Percentiles rank a stretch among this genome's conserved stretches.
These are phyloP conservation scores for Penicillium glabrum DNA, from an alignment of 2,329 filamentous ascomycete genomes.

Conservation along the genomic window DNA sequence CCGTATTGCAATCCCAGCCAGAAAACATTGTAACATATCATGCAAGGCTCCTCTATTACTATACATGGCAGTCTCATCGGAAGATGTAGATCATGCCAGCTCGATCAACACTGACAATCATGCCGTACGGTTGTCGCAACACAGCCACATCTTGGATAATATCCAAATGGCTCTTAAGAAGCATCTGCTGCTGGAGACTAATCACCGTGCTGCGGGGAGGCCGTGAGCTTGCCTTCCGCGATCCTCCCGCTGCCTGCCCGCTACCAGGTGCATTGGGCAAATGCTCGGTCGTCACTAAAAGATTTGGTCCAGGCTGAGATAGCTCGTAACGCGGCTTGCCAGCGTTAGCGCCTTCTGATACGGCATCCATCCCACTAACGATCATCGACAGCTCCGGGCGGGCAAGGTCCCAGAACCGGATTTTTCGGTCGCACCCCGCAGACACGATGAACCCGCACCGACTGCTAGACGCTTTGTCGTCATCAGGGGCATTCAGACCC, in stretches of 20 bases:
- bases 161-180: conserved; percentile 85
- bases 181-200: conserved; percentile 79
- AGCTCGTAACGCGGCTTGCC: conserved; percentile 69
- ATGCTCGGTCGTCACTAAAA: conserved; percentile 68
- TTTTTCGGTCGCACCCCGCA: conserved; percentile 82
- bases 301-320: conserved; percentile 61
- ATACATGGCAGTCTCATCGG: conserved; percentile 41
- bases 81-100: conserved; percentile 88
- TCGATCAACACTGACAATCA: conserved; percentile 88
- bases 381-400: conserved; percentile 75
- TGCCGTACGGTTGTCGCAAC: conserved; percentile 84
- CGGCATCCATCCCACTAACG: conserved; percentile 72
- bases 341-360: conserved; percentile 53
- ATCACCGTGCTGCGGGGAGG: conserved; percentile 79
- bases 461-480: conserved; percentile 54
- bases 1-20: not conserved
- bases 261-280: conserved; percentile 43
- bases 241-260: conserved; percentile 32
- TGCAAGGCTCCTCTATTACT: not conserved
- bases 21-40: not conserved
- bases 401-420: conserved; percentile 90
- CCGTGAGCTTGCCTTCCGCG: conserved; percentile 39
- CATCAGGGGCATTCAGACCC: conserved; percentile 68
- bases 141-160: conserved; percentile 84
- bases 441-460: conserved; percentile 83